Evolutionary conservation across 1,284 basidiomycete species (phyloP).

Genomic region (Ustilago nuda): DNA sequence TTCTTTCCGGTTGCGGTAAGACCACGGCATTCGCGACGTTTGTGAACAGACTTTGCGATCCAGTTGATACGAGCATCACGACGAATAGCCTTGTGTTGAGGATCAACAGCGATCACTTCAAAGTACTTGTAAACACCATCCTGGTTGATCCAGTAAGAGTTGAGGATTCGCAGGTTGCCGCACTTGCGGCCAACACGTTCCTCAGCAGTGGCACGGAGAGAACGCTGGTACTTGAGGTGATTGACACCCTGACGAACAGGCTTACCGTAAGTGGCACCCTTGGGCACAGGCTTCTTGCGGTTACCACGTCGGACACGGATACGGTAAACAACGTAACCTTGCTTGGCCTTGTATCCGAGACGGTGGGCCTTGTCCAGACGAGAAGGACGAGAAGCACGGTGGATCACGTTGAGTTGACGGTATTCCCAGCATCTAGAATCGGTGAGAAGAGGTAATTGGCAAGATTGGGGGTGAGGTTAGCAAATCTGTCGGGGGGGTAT

Average conservation of each 20-base stretch:
- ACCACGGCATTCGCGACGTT: constrained; percentile 96
- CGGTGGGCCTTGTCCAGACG: constrained; percentile 99
- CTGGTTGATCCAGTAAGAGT: constrained; percentile 99
- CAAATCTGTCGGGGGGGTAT: background rate
- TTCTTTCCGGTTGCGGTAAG: constrained; percentile 96
- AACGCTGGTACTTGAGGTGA: constrained; percentile 98
- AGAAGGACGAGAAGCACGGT: constrained; percentile 96
- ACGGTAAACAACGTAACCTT: constrained; percentile 98
- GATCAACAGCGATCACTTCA: constrained; percentile 98
- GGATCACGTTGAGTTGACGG: constrained; percentile 92
- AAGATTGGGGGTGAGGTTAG: constrained; percentile 6
- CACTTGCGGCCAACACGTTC: constrained; percentile 97
- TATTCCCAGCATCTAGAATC: constrained; percentile 89
- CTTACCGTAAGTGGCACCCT: constrained; percentile 98
- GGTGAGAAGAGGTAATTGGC: background rate
- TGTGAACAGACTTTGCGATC: constrained; percentile 98
- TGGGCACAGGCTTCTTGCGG: constrained; percentile 98
- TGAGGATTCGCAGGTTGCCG: constrained; percentile 87
- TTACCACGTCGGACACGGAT: constrained; percentile 97
- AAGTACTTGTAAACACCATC: constrained; percentile 99
- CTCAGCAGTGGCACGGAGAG: constrained; percentile 92
- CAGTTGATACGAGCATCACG: constrained; percentile 98
- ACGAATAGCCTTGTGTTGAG: constrained; percentile 88
- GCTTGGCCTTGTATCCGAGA: constrained; percentile 99
- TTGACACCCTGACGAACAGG: constrained; percentile 99